phyloP scores from a whole-genome alignment of 768 basidiomycete genomes.

The Amanita inopinata region DNA sequence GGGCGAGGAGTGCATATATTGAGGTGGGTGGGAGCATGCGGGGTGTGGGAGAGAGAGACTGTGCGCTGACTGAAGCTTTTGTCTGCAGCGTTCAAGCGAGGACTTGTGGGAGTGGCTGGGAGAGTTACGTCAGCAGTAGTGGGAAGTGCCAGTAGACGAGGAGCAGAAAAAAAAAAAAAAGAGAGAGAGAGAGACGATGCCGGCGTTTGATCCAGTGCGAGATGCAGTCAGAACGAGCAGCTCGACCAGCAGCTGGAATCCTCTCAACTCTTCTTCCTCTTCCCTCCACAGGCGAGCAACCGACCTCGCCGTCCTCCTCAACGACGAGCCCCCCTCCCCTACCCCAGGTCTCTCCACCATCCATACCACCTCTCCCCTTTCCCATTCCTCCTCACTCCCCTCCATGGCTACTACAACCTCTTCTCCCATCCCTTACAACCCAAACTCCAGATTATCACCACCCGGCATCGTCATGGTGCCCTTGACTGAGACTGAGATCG shows the following conservation, averaged over 20 bases:
- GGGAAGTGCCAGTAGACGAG: slow-evolving; percentile 17
- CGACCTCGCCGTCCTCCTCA: slow-evolving; percentile 69
- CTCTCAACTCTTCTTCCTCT: slow-evolving; percentile 22
- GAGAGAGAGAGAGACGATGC: slow-evolving; percentile 28
- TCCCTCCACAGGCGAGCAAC: slow-evolving; percentile 51
- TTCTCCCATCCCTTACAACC: slow-evolving; percentile 51
- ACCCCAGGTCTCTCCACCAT: no score
- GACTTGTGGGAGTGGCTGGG: slow-evolving; percentile 50
- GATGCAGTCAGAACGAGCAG: slow-evolving; percentile 50
- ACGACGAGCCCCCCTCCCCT: slow-evolving; percentile 27
- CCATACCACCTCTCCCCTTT: no score
- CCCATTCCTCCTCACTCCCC: slow-evolving; percentile 23
- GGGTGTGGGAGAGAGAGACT: background rate
- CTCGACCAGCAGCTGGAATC: slow-evolving; percentile 9
- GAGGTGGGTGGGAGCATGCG: slow-evolving; percentile 41
- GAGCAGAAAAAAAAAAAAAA: background rate
- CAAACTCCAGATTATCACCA: slow-evolving; percentile 49
- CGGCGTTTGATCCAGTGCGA: slow-evolving; percentile 79
- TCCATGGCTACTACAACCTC: no score
- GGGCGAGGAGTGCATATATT: slow-evolving; percentile 50
- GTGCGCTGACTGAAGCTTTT: background rate
- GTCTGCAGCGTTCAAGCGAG: slow-evolving; percentile 41
- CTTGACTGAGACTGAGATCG: slow-evolving; percentile 52
- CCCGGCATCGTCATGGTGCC: slow-evolving; percentile 55
- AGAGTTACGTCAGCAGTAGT: slow-evolving; percentile 13